phyloP scores from a whole-genome alignment of 352 stramenopile species.

The Blastocystis sp. region DNA sequence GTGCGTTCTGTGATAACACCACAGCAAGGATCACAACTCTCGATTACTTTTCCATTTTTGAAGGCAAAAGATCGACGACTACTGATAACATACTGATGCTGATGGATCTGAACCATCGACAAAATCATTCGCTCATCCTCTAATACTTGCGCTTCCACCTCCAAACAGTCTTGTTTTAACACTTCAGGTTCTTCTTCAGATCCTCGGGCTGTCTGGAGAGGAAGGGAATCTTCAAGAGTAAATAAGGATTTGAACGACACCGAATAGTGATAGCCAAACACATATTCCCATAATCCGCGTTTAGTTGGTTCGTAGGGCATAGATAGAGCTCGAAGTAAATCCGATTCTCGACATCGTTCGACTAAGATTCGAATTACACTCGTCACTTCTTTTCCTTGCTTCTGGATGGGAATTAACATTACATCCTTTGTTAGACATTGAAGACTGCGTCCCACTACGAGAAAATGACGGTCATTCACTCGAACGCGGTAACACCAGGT shows the following conservation, averaged over 20 bases:
- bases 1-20: neutral
- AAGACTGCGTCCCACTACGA: neutral
- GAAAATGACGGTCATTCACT: neutral
- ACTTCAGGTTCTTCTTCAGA: neutral
- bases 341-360: neutral
- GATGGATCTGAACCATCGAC: neutral
- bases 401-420: neutral
- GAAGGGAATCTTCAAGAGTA: neutral
- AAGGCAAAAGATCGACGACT: neutral
- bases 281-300: neutral
- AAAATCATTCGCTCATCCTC: slow-evolving; percentile 28
- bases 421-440: slow-evolving; percentile 23
- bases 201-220: neutral
- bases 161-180: neutral
- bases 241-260: neutral
- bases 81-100: neutral
- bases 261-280: slow-evolving; percentile 47
- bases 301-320: neutral
- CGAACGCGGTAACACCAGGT: slow-evolving; percentile 17
- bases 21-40: neutral
- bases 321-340: neutral
- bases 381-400: neutral
- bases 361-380: neutral
- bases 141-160: neutral
- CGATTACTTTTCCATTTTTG: neutral